Evolutionary conservation across 148 eudicot genomes (phyloP), one percentile per base, ranked within the genome.

Genomic region (Nepenthes gracilis): DNA sequence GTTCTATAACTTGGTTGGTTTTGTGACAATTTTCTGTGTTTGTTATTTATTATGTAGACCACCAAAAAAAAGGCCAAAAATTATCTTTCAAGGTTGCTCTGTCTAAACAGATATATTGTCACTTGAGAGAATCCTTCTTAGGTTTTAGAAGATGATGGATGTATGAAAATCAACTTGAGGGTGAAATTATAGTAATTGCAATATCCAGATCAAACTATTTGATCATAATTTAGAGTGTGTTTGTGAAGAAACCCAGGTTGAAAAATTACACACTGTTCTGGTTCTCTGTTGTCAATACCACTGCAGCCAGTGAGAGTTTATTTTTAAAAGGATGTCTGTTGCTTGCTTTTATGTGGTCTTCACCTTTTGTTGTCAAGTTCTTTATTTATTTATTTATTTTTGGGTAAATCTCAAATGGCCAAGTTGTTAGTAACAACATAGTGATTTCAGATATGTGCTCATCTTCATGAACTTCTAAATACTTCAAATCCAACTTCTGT

Each of bases 381-480:
- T 11, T 49, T 10, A 12, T 49, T 49, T 49, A 49, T 49, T 49
- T 45, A 5, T 5, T n/a, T 49, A 49, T 49, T 3, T 49, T 49
- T 49, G 11, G 12, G 10, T 2, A 49, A 49, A 5, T 5, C 53
- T 5, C 13, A 6, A 11, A 12, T 10, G 4, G 10, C 12, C 13
- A 2, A 11, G n/a, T 12, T 43, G 45, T 34, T 43, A 12, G 12
- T 58, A 55, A 61, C 15, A 3, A 36, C 35, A 35, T 60, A 40
- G 49, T 55, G 56, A 54, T 66, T 57, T 51, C 70, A 77, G 81
- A 78, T 78, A 60, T 78, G 78, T 78, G 73, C 67, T 61, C 78
- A 77, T 35, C 81, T 78, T 59, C 81, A 78, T 68, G 70, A 70
- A 60, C 73, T 70, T 51, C 10, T 78, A 37, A 75, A 75, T 61